Evolutionary conservation across 2,329 filamentous ascomycete species (phyloP), one percentile per base, ranked within the genome.

Genomic region (Aureobasidium mangrovei): DNA sequence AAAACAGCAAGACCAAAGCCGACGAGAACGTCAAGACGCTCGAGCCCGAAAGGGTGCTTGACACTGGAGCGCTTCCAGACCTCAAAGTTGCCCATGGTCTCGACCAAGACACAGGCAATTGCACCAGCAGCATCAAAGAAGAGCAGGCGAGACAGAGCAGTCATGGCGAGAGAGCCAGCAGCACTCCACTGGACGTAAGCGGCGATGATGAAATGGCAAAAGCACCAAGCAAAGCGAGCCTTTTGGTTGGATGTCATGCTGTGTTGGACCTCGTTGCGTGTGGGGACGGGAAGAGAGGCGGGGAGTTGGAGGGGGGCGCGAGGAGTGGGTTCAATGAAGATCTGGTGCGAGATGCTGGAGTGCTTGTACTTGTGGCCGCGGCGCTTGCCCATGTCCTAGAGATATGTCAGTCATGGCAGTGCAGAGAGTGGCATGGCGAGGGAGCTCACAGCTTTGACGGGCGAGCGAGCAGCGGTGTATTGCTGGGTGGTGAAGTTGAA

Each of bases 341-440:
- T 94, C 70, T 96, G 91, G 68, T 97, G 91, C 24, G 88, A 95
- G 55, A 98, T 86, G 67, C 88, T 95, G 68, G 88, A 94, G 74
- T 97, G 91, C 68, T 96, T 95, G 78, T 98, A 98, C 69, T 93
- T 90, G 74, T 98, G 93, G 59, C 93, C 93, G 58, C 91, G 85
- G 60, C 93, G 83, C 70, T 95, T 88, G 59, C 91, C 91, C 59
- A 96, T 82, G 62, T 89, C 91, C 85, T 94, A 69, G 38, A 3
- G 8, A 10, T 56, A 59, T 48, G 24, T 39, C 8, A 43, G 40
- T 31, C 12, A 33, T n/a, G 36, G 31, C 10, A 39, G 29, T 53
- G 62, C 49, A 67, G 60, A 39, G 62, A 61, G 58, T 18, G 10
- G 12, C 2, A 27, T 12, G 45, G 6, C 2, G 27, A 10, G 8